Evolutionary conservation across 2,329 filamentous ascomycete species (phyloP).

Genomic region (Apiospora malaysiana): DNA sequence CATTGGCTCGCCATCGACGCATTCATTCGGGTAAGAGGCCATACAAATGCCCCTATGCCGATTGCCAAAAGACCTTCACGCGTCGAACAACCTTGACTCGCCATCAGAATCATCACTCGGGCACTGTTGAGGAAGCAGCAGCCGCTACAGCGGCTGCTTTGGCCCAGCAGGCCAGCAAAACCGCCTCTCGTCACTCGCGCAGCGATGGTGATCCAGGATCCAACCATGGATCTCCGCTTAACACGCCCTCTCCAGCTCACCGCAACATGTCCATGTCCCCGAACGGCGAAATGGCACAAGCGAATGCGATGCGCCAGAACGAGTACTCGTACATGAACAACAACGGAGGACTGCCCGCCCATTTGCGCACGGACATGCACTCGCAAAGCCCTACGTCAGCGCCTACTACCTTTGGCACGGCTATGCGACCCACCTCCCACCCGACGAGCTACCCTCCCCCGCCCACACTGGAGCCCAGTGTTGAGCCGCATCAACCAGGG

Average conservation of each 20-base stretch:
- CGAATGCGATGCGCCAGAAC: conserved; percentile 69
- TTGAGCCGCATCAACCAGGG: conserved; percentile 75
- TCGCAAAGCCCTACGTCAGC: conserved; percentile 72
- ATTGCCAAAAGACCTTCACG: conserved; percentile 98
- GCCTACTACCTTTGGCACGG: conserved; percentile 64
- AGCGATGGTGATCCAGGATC: conserved; percentile 77
- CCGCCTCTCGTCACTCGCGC: conserved; percentile 51
- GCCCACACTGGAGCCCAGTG: conserved; percentile 82
- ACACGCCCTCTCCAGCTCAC: conserved; percentile 84
- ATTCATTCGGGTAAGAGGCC: conserved; percentile 96
- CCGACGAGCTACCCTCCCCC: conserved; percentile 83
- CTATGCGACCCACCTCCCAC: conserved; percentile 80
- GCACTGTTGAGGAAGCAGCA: conserved; percentile 92
- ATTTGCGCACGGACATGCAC: conserved; percentile 78
- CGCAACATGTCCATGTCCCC: conserved; percentile 82
- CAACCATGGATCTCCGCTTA: conserved; percentile 73
- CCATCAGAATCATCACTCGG: conserved; percentile 95
- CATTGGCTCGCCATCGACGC: conserved; percentile 87
- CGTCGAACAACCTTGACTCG: conserved; percentile 92
- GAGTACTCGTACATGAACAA: conserved; percentile 82
- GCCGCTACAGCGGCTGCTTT: conserved; percentile 87
- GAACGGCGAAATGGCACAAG: conserved; percentile 71
- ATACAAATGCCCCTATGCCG: conserved; percentile 96
- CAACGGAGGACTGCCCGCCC: conserved; percentile 78
- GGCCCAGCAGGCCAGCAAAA: conserved; percentile 49